Percentiles rank a stretch among this genome's conserved stretches.
Evolutionary conservation across 2,329 filamentous ascomycete species (phyloP).

Genomic region (Metarhizium guizhouense): DNA sequence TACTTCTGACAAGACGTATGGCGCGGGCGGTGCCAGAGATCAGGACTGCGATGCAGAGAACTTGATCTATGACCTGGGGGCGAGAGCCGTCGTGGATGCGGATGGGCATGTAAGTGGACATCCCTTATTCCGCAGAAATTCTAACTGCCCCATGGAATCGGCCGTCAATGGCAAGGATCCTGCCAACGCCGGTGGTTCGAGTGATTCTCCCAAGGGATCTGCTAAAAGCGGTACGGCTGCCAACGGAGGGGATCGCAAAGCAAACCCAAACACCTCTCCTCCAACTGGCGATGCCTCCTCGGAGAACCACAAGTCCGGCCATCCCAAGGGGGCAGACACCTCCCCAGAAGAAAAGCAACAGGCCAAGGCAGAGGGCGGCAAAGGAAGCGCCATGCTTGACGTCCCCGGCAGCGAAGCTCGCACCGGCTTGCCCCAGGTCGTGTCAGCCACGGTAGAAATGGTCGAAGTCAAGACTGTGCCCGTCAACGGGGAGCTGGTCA

Average conservation of each 20-base stretch:
- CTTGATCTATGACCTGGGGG: slow-evolving; percentile 8
- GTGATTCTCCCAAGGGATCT: background rate
- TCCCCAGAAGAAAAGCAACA: background rate
- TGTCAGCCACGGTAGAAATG: background rate
- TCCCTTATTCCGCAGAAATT: slow-evolving; percentile 13
- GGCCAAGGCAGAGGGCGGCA: background rate
- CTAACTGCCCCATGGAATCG: slow-evolving; percentile 17
- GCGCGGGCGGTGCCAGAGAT: slow-evolving; percentile 1
- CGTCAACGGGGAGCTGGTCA: slow-evolving; percentile 11
- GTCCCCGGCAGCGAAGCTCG: background rate
- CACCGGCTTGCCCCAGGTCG: background rate
- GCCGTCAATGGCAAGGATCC: slow-evolving; percentile 5
- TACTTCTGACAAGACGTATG: background rate
- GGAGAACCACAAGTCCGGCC: background rate
- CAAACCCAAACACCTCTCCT: background rate
- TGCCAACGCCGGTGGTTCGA: background rate
- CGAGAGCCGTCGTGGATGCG: slow-evolving; percentile 6
- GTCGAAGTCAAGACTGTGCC: background rate
- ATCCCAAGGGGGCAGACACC: background rate
- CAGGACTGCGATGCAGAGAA: slow-evolving; percentile 10
- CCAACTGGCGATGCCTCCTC: background rate
- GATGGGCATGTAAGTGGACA: slow-evolving; percentile 15
- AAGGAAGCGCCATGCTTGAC: too few relatives aligned
- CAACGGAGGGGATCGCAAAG: too few relatives aligned
- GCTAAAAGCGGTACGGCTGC: background rate